Evolutionary conservation across 495 filamentous ascomycete species (phyloP).

Genomic region (Baudoinia panamericana): DNA sequence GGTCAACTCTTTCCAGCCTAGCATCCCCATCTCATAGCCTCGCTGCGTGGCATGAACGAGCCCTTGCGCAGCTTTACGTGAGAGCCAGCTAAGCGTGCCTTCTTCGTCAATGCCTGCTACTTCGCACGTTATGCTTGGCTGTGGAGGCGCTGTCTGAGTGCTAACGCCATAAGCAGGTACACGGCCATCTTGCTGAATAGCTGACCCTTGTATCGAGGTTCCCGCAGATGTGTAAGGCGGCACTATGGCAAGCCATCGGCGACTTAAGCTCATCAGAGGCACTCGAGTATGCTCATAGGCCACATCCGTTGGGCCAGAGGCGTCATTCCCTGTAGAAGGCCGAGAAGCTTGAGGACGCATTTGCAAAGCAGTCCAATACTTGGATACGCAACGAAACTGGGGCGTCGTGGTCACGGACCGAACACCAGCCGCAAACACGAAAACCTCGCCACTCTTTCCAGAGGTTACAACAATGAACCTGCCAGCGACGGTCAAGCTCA

Average conservation of each 20-base stretch:
- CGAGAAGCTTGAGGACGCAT: constrained; percentile 38
- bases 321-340: constrained; percentile 43
- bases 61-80: constrained; percentile 79
- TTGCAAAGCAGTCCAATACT: constrained; percentile 75
- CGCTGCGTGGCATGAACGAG: constrained; percentile 47
- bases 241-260: constrained; percentile 75
- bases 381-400: constrained; percentile 55
- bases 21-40: constrained; percentile 57
- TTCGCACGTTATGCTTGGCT: constrained; percentile 59
- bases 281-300: constrained; percentile 32
- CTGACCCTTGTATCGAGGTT: constrained; percentile 50
- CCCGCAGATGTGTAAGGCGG: constrained; percentile 60
- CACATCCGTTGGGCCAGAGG: constrained; percentile 34
- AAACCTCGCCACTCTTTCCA: constrained; percentile 72
- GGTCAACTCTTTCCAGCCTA: constrained; percentile 85
- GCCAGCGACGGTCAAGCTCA: constrained; percentile 54
- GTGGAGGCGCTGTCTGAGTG: constrained; percentile 56
- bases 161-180: constrained; percentile 50
- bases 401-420: constrained; percentile 25
- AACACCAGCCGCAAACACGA: constrained; percentile 43
- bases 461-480: constrained; percentile 61
- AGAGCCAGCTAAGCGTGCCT: constrained; percentile 69
- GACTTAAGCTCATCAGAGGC: constrained; percentile 63
- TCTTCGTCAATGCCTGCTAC: constrained; percentile 70
- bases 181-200: constrained; percentile 32